These are phyloP conservation scores for Cinnamomum micranthum DNA, from an alignment of 164 flowering plant species.

Conservation along the genomic window DNA sequence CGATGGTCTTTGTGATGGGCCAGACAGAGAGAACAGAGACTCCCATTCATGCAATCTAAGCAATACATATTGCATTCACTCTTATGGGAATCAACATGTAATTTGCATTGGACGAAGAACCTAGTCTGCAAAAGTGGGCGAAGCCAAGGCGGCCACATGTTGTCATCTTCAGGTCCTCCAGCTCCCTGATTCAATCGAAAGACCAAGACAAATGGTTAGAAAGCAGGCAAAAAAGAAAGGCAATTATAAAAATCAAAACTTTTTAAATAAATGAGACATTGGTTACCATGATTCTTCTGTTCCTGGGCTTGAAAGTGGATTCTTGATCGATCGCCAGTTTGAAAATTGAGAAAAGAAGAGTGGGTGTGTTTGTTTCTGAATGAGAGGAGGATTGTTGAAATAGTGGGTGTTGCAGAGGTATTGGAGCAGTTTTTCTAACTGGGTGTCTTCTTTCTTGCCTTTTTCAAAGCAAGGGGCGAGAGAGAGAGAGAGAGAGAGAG, in stretches of 20 bases:
- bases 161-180: slow-evolving; percentile 59
- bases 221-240: not conserved
- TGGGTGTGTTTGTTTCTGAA: slow-evolving; percentile 3
- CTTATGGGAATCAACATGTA: slow-evolving; percentile 81
- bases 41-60: slow-evolving; percentile 79
- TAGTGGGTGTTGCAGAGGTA: too few relatives aligned
- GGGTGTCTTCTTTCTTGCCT: not conserved
- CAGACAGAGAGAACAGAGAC: slow-evolving; percentile 89
- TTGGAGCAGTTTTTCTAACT: not conserved
- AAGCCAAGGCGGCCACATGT: slow-evolving; percentile 90
- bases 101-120: slow-evolving; percentile 82
- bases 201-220: not conserved
- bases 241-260: not conserved
- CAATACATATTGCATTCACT: slow-evolving; percentile 97
- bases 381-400: not conserved
- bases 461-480: not conserved
- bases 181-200: slow-evolving; percentile 42
- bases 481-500: not conserved
- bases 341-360: slow-evolving; percentile 7
- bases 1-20: slow-evolving; percentile 68
- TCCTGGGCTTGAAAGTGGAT: slow-evolving; percentile 56
- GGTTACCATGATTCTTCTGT: slow-evolving; percentile 72
- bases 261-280: not conserved
- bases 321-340: slow-evolving; percentile 92
- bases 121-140: slow-evolving; percentile 57